Evolutionary conservation across 331 rosid genomes (phyloP).

Genomic region (Phaseolus coccineus): DNA sequence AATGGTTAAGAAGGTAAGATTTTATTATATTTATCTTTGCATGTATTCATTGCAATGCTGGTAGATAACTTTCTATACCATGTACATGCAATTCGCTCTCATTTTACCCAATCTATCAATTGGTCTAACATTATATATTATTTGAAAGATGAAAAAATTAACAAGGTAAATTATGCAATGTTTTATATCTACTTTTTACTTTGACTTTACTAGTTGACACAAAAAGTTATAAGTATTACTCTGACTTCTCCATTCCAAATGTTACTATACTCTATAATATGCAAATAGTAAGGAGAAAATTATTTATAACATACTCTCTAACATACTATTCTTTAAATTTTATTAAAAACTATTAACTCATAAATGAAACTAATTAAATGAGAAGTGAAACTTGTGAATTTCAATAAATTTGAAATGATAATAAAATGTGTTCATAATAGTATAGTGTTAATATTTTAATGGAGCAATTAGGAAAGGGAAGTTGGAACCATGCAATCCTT

Average conservation of each 20-base stretch:
- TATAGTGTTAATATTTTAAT: background rate
- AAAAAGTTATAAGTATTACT: background rate
- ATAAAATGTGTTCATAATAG: background rate
- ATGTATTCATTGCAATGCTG: conserved; percentile 91
- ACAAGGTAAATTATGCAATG: conserved; percentile 63
- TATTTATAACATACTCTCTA: background rate
- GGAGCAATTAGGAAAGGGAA: background rate
- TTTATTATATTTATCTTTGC: conserved; percentile 39
- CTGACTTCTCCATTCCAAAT: background rate
- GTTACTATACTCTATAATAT: background rate
- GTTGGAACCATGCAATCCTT: background rate
- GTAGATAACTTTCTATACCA: conserved; percentile 94
- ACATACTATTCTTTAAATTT: background rate
- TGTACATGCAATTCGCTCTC: conserved; percentile 85
- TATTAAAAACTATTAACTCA: background rate
- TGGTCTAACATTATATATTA: conserved; percentile 95
- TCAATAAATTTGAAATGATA: background rate
- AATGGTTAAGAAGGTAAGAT: conserved; percentile 34
- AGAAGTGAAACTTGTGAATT: background rate
- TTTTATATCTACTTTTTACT: conserved; percentile 31
- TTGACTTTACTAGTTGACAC: conserved; percentile 27
- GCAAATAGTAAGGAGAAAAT: background rate
- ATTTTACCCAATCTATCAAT: conserved; percentile 87
- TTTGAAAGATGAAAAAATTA: conserved; percentile 86
- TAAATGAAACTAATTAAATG: background rate